Evolutionary conservation across 2,329 filamentous ascomycete species (phyloP).

Genomic region (Diaporthe batatas): DNA sequence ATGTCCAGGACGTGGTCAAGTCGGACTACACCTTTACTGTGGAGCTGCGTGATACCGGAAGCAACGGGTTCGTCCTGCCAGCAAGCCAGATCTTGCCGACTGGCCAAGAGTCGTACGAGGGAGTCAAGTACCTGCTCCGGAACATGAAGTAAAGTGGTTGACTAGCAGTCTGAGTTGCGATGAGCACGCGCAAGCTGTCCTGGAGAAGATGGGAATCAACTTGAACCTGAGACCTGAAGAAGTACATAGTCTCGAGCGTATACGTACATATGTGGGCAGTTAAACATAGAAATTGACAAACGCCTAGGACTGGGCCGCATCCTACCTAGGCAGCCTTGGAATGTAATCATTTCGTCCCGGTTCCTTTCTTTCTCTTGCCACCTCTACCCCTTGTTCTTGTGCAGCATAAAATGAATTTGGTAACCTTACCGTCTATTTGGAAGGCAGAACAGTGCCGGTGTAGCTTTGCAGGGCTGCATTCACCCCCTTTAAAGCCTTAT

Average conservation of each 20-base stretch:
- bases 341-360: too few relatives aligned
- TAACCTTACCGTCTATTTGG: too few relatives aligned
- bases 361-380: too few relatives aligned
- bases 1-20: conserved; percentile 56
- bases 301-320: not conserved
- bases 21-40: conserved; percentile 58
- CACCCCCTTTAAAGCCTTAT: not conserved
- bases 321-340: not conserved
- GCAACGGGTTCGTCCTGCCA: conserved; percentile 59
- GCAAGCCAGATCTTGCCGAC: conserved; percentile 58
- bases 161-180: not conserved
- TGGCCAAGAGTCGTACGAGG: conserved; percentile 59
- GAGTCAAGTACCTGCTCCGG: conserved; percentile 70
- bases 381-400: not conserved
- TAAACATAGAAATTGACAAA: not conserved
- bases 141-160: conserved; percentile 53
- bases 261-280: not conserved
- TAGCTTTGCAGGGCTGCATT: too few relatives aligned
- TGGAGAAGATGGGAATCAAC: not conserved
- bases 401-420: not conserved
- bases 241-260: not conserved
- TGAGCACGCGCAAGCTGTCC: not conserved
- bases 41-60: conserved; percentile 56
- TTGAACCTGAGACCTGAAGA: not conserved
- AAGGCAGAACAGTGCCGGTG: too few relatives aligned